Evolutionary conservation across 2,329 filamentous ascomycete species (phyloP), one percentile per base, ranked within the genome.

Genomic region (Colletotrichum costaricense): DNA sequence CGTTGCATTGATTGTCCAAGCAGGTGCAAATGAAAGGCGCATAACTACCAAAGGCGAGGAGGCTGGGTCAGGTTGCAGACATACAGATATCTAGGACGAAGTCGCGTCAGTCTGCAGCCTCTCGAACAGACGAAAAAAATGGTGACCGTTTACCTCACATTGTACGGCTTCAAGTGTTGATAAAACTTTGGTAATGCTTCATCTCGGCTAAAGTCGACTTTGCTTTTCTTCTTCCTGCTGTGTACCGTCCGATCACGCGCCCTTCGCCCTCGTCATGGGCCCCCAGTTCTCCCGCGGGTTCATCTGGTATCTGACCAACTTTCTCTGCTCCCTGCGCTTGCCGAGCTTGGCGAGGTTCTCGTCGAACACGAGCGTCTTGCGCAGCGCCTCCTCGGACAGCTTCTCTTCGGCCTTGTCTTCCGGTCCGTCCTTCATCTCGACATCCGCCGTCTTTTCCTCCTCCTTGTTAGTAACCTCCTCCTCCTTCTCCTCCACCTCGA

Each of bases 251-350:
- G 90, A 86, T 95, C 81, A 96, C 87, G 82, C 81, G n/a, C 84
- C 86, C 76, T 82, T 87, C 30, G 89, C 89, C 76, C 86, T 85
- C 65, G 84, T 86, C 90, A 97, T 91, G 1, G 97, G 97, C 0
- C 97, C 97, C 97, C 97, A 99, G 81, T 98, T 97, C 79, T 95
- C 92, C 73, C 93, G 88, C 58, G 97, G 97, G 80, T 98, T 98
- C 74, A 92, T 85, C 85, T 98, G 97, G 82, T 98, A 99, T 75
- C 96, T 88, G 67, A 97, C 91, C 58, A 97, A 87, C 76, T 92
- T 93, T 80, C 90, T 92, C 72, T 86, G 88, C 66, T 90, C 88
- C 75, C 86, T 89, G 73, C 94, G 92, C 77, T 88, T 92, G 0
- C 95, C 96, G 14, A 98, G 87, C 67, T 86, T 81, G 81, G 95